These are phyloP conservation scores for Pseudogymnoascus sp. DNA, from an alignment of 2,329 filamentous ascomycete species.

Conservation along the genomic window DNA sequence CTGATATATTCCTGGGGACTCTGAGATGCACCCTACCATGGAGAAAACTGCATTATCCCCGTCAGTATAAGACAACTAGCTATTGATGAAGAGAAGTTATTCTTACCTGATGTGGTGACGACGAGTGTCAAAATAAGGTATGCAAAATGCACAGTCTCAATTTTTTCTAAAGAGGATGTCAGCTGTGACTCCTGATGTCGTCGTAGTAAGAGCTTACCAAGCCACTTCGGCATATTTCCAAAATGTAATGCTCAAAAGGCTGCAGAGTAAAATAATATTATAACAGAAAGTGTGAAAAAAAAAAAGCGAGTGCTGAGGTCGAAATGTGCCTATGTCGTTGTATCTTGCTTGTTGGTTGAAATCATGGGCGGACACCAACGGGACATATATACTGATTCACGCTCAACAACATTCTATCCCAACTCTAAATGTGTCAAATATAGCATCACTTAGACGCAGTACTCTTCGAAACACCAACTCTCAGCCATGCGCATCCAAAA, in stretches of 20 bases:
- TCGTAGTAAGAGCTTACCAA: background rate
- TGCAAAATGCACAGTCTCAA: background rate
- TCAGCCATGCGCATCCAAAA: background rate
- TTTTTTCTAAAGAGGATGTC: background rate
- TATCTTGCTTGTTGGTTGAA: background rate
- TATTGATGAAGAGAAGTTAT: background rate
- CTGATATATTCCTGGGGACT: background rate
- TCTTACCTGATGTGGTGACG: background rate
- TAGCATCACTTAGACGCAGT: background rate
- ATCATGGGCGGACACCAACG: background rate
- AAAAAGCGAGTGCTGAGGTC: background rate
- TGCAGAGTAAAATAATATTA: background rate
- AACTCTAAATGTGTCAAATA: background rate
- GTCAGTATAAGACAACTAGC: background rate
- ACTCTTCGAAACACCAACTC: background rate
- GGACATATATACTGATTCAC: constrained; percentile 5
- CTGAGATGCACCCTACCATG: background rate
- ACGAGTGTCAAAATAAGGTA: background rate
- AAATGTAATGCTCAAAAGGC: background rate
- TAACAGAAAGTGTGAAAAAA: background rate
- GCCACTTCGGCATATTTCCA: background rate
- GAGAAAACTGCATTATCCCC: background rate
- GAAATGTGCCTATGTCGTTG: background rate
- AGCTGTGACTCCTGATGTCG: background rate
- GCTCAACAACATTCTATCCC: background rate